Conservation (phyloP, 2,329 filamentous ascomycete species). For the Xylariales sp. region DNA sequence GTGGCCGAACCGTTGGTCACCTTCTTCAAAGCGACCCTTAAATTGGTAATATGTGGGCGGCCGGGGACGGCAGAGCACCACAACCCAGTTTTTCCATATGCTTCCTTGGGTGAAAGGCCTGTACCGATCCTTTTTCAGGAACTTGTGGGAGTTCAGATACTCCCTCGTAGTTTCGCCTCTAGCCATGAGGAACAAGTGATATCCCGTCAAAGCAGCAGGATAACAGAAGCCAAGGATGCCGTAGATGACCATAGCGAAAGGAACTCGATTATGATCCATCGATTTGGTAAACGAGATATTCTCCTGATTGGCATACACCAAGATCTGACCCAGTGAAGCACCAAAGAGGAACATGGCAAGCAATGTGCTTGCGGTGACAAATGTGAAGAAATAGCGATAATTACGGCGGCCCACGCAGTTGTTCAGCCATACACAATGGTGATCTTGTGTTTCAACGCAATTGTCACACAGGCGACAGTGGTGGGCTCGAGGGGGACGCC, state of each 20-base stretch:
- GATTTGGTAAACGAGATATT: constrained; percentile 63
- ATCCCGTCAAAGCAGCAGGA: constrained; percentile 76
- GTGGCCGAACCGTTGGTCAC: constrained; percentile 76
- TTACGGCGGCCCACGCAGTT: constrained; percentile 85
- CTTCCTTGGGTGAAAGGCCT: constrained; percentile 81
- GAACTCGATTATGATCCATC: constrained; percentile 67
- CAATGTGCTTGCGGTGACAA: constrained; percentile 75
- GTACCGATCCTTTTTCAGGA: constrained; percentile 85
- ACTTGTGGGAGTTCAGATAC: constrained; percentile 95
- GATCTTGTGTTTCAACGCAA: constrained; percentile 94
- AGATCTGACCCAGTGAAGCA: constrained; percentile 74
- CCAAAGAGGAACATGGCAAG: constrained; percentile 72
- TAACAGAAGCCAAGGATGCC: constrained; percentile 72
- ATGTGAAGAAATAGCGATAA: constrained; percentile 96
- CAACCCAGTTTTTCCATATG: constrained; percentile 71
- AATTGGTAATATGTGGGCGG: constrained; percentile 87
- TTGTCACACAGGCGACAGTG: constrained; percentile 97
- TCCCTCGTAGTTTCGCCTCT: constrained; percentile 93
- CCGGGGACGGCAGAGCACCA: constrained; percentile 77
- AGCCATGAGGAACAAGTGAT: constrained; percentile 87
- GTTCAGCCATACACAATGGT: constrained; percentile 98
- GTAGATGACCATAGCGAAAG: constrained; percentile 87
- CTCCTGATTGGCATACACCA: constrained; percentile 64
- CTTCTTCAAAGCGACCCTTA: constrained; percentile 70
- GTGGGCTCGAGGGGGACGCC: constrained; percentile 91